These are phyloP conservation scores for Gentiana dahurica DNA, from an alignment of 257 asterid genomes.

Conservation along the genomic window DNA sequence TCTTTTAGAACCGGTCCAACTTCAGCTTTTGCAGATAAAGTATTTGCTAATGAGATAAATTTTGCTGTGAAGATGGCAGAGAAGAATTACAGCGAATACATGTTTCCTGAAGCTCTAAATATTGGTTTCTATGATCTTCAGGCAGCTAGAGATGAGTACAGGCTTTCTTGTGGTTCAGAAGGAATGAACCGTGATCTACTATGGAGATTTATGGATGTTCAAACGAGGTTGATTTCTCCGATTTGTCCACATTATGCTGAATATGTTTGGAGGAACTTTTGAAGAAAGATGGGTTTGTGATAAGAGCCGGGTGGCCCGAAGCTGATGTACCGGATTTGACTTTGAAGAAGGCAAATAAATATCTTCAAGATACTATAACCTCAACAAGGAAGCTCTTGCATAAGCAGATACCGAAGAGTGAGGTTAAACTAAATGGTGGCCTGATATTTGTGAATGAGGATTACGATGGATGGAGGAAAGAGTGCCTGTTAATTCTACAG, in stretches of 20 bases:
- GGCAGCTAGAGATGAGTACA: conserved; percentile 81
- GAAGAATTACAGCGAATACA: conserved; percentile 9
- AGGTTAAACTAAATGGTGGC: conserved; percentile 44
- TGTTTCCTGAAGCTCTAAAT: conserved; percentile 83
- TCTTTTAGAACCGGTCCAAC: conserved; percentile 47
- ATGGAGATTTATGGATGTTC: conserved; percentile 75
- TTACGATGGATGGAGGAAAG: conserved; percentile 83
- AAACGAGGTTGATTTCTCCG: conserved; percentile 64
- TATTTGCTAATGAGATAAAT: conserved; percentile 56
- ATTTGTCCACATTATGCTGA: conserved; percentile 86
- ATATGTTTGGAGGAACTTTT: conserved; percentile 61
- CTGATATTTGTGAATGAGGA: conserved; percentile 69
- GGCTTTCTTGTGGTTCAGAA: conserved; percentile 75
- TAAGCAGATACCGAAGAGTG: conserved; percentile 44
- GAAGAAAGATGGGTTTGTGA: conserved; percentile 60
- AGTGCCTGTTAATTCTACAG: conserved; percentile 55
- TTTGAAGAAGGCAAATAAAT: conserved; percentile 63
- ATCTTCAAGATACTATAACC: conserved; percentile 67
- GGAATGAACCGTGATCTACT: conserved; percentile 68
- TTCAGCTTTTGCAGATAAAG: conserved; percentile 57
- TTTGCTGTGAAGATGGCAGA: too few relatives aligned
- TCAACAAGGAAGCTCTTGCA: conserved; percentile 82
- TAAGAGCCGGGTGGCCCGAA: conserved; percentile 78
- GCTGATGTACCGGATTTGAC: conserved; percentile 62
- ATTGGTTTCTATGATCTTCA: conserved; percentile 85